A percentile compares a stretch with the other conserved stretches of the same genome.
Evolutionary conservation across 2,329 filamentous ascomycete genomes (phyloP).

Genomic region (Ceratocystis eucalypticola): DNA sequence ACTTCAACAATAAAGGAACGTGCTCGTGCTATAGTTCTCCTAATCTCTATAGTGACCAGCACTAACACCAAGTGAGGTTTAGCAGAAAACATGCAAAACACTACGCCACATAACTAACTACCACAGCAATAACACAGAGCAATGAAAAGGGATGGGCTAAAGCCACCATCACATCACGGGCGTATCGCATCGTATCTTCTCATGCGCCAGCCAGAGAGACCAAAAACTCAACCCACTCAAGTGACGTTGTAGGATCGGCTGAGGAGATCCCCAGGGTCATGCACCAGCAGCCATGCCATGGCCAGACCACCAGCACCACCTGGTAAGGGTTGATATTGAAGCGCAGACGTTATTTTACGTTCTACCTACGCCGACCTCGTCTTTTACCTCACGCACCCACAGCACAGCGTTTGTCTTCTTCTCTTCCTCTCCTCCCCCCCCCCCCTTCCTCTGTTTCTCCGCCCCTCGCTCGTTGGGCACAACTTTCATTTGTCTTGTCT

Average conservation of each 20-base stretch:
- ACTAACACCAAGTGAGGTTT: constrained; percentile 4
- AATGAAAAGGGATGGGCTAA: background rate
- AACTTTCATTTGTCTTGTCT: background rate
- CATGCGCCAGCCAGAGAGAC: too few relatives aligned
- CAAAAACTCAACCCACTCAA: too few relatives aligned
- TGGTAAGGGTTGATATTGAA: too few relatives aligned
- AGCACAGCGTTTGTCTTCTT: background rate
- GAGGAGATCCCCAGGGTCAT: too few relatives aligned
- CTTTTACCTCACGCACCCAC: background rate
- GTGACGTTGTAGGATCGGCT: too few relatives aligned
- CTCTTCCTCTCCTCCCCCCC: background rate
- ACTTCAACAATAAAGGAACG: background rate
- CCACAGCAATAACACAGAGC: too few relatives aligned
- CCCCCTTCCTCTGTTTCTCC: background rate
- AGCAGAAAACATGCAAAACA: background rate
- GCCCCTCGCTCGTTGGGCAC: background rate
- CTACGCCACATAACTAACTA: background rate
- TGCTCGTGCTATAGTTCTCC: background rate
- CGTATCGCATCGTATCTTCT: too few relatives aligned
- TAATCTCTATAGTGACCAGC: constrained; percentile 4
- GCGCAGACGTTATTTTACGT: too few relatives aligned
- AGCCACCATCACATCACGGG: too few relatives aligned
- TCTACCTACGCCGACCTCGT: too few relatives aligned
- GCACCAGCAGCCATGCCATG: too few relatives aligned
- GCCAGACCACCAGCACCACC: too few relatives aligned